Evolutionary conservation across 352 stramenopile species (phyloP), one percentile per base, ranked within the genome.

Genomic region (Phytopythium vexans): DNA sequence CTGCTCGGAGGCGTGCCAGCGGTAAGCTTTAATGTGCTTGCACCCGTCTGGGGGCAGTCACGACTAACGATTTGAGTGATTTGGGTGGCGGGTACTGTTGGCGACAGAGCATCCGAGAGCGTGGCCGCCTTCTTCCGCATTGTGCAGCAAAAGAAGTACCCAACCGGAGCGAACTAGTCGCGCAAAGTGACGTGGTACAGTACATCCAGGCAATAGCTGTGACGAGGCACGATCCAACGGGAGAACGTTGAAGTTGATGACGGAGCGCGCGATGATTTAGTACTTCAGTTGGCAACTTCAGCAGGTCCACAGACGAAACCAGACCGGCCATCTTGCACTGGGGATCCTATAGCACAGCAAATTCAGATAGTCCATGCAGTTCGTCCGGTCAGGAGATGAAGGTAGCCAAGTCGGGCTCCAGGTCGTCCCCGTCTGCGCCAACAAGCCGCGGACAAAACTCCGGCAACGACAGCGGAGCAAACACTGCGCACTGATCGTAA

Each of bases 81-180:
- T 41, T 15, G 11, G 11, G 31, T 27, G 7, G 3, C 27, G 37
- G 11, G 52, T 48, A 50, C 44, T 45, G 10, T 44, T 27, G 3
- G 52, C 15, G 52, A 6, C 55, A 89, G 77, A 50, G 79, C 79
- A 58, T 81, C 79, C 12, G 82, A 88, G 46, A 90, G 79, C 64
- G 77, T 92, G 32, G 70, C 68, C 4, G 77, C 77, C 8, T 90
- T 92, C 60, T 72, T 90, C 48, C 79, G 82, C 35, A 84, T 92
- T 41, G 77, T 90, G 41, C 79, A 87, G 49, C 74, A 90, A 49
- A 88, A 90, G 52, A 90, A 90, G 31, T 77, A 90, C 42, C 58
- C 66, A 8, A 36, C 68, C 6, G 35, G 58, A 71, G 34, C 12
- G 54, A 31, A 31, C 52, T 44, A 62, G 16, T 58, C 7, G 39